Evolutionary conservation across 768 basidiomycete species (phyloP).

Genomic region (Lepiota venenata): DNA sequence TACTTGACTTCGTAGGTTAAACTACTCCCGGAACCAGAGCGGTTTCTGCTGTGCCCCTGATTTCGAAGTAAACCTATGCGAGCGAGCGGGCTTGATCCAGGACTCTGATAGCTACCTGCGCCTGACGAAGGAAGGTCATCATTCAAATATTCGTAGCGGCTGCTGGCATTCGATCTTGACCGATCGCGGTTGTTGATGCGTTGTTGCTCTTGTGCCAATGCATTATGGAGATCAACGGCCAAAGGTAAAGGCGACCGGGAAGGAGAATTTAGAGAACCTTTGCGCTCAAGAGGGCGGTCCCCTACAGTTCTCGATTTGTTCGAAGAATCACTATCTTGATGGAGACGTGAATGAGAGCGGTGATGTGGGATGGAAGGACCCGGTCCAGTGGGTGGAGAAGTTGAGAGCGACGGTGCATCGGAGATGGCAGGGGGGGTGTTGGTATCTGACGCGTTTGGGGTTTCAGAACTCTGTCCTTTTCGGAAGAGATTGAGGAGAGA

Average conservation of each 20-base stretch:
- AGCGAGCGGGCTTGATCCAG: conserved; percentile 26
- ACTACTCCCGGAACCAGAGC: conserved; percentile 10
- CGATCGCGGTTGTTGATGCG: conserved; percentile 24
- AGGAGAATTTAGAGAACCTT: conserved; percentile 21
- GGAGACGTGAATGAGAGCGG: not conserved
- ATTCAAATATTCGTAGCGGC: conserved; percentile 7
- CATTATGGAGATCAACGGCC: conserved; percentile 47
- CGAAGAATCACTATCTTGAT: conserved; percentile 14
- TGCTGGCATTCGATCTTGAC: conserved; percentile 22
- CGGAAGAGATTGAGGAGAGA: conserved; percentile 74
- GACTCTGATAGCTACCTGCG: conserved; percentile 19
- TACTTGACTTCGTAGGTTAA: conserved; percentile 6
- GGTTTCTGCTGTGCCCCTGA: conserved; percentile 7
- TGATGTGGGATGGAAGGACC: not conserved
- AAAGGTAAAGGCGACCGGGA: conserved; percentile 27
- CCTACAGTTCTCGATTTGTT: conserved; percentile 3
- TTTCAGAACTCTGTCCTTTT: conserved; percentile 42
- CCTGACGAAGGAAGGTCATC: conserved; percentile 16
- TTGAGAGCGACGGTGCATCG: conserved; percentile 1
- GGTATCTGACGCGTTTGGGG: conserved; percentile 11
- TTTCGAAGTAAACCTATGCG: conserved; percentile 17
- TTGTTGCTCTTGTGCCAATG: conserved; percentile 33
- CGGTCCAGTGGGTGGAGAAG: conserved; percentile 9
- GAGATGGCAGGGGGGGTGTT: not conserved
- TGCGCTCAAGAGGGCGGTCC: not conserved